phyloP scores from a whole-genome alignment of 2,329 filamentous ascomycete species.

The Stagonosporopsis vannaccii region DNA sequence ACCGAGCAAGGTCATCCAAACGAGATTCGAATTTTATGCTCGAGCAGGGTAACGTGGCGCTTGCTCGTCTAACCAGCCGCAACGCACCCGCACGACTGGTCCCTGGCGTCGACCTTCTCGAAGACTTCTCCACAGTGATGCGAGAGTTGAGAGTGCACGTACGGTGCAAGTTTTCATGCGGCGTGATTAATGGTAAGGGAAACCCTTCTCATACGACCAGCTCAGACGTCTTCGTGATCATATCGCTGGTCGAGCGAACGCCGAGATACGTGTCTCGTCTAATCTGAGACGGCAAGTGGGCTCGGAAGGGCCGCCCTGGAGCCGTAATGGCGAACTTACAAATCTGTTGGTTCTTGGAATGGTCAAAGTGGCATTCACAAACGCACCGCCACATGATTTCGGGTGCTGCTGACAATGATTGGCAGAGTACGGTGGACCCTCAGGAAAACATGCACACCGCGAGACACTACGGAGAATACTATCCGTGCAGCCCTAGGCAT shows the following conservation, averaged over 20 bases:
- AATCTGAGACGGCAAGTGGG: slow-evolving; percentile 45
- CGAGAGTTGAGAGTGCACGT: slow-evolving; percentile 29
- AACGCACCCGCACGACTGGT: slow-evolving; percentile 39
- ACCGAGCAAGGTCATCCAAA: slow-evolving; percentile 24
- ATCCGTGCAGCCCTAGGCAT: slow-evolving; percentile 15
- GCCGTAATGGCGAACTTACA: slow-evolving; percentile 33
- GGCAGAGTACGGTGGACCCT: slow-evolving; percentile 16
- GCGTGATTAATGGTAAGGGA: slow-evolving; percentile 33
- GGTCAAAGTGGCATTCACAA: slow-evolving; percentile 23
- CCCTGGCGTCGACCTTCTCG: slow-evolving; percentile 40
- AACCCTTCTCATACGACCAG: slow-evolving; percentile 26
- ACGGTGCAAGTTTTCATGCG: slow-evolving; percentile 30
- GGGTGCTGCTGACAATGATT: slow-evolving; percentile 7
- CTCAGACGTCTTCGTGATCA: slow-evolving; percentile 26
- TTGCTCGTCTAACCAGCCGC: slow-evolving; percentile 40
- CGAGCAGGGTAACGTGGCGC: slow-evolving; percentile 29
- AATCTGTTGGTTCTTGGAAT: slow-evolving; percentile 23
- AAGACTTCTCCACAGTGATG: slow-evolving; percentile 44
- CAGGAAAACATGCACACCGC: slow-evolving; percentile 4
- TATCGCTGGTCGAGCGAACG: slow-evolving; percentile 17
- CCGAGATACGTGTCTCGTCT: slow-evolving; percentile 35
- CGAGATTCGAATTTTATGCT: slow-evolving; percentile 44
- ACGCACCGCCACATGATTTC: slow-evolving; percentile 32
- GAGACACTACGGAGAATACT: slow-evolving; percentile 20
- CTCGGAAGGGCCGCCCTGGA: slow-evolving; percentile 43